These are phyloP conservation scores for Malassezia equina DNA, from an alignment of 1,284 basidiomycete species.

Conservation along the genomic window DNA sequence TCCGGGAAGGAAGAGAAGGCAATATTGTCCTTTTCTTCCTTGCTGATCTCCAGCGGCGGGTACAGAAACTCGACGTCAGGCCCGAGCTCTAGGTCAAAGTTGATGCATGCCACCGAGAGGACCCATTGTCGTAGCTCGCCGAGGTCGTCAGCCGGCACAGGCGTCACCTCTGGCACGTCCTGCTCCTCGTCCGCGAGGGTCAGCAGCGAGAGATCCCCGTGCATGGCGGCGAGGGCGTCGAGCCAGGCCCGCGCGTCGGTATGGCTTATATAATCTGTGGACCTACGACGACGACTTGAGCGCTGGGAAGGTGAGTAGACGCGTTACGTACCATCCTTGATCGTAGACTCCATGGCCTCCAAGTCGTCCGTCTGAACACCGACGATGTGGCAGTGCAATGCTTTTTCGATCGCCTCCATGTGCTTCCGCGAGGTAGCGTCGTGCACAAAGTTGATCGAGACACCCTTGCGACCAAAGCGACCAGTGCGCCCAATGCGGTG, in stretches of 20 bases:
- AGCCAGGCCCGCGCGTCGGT: not conserved
- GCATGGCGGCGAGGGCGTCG: not conserved
- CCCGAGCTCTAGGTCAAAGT: conserved; percentile 54
- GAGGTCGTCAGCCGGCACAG: conserved; percentile 9
- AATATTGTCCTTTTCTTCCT: conserved; percentile 67
- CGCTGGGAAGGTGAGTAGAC: conserved; percentile 3
- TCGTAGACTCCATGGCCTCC: conserved; percentile 46
- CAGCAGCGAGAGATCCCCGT: conserved; percentile 12
- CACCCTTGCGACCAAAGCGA: conserved; percentile 45
- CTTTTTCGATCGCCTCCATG: conserved; percentile 44
- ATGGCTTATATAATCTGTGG: not conserved
- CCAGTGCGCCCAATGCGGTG: conserved; percentile 71
- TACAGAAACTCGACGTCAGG: conserved; percentile 67
- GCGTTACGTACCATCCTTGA: conserved; percentile 32
- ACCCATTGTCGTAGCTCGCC: conserved; percentile 45
- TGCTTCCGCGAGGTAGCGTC: conserved; percentile 37
- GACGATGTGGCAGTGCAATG: conserved; percentile 38
- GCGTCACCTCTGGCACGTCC: not conserved
- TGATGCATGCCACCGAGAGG: conserved; percentile 42
- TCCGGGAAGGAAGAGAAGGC: conserved; percentile 93
- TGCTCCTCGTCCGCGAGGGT: conserved; percentile 2
- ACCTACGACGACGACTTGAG: conserved; percentile 20
- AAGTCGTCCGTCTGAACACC: conserved; percentile 42
- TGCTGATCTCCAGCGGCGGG: conserved; percentile 58
- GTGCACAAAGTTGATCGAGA: conserved; percentile 48